Evolutionary conservation across 1,284 basidiomycete species (phyloP).

Genomic region (Puccinia polysora): DNA sequence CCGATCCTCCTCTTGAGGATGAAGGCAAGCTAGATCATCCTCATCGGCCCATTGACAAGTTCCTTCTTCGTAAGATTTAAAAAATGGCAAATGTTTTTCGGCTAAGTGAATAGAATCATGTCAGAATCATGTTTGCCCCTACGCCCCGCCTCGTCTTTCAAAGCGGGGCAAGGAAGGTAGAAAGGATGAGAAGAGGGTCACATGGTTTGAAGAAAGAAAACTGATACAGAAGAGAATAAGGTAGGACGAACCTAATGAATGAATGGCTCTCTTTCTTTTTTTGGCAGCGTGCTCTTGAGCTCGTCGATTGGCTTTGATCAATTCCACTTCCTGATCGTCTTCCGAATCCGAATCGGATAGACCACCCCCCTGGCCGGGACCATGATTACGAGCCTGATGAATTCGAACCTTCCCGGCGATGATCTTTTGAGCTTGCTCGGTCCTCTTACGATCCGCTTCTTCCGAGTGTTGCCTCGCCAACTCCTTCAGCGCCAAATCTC

Average conservation of each 20-base stretch:
- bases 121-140: neutral
- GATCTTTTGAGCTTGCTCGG: conserved; percentile 10
- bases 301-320: conserved; percentile 19
- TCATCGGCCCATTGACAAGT: conserved; percentile 23
- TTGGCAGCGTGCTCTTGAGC: conserved; percentile 13
- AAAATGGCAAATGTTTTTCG: conserved; percentile 35
- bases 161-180: neutral
- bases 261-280: conserved; percentile 36
- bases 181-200: neutral
- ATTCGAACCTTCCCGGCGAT: conserved; percentile 22
- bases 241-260: conserved; percentile 21
- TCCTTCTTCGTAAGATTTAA: conserved; percentile 39
- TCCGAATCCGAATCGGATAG: conserved; percentile 40
- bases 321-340: conserved; percentile 27
- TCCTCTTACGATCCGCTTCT: neutral
- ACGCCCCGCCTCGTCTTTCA: too few relatives aligned
- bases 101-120: neutral
- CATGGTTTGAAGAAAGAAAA: neutral
- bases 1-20: conserved; percentile 18
- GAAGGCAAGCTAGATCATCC: conserved; percentile 37
- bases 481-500: conserved; percentile 1
- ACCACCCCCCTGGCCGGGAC: conserved; percentile 15
- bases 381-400: conserved; percentile 14
- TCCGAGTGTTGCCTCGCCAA: conserved; percentile 9
- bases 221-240: neutral